These are phyloP conservation scores for Tanozyma kutaoensis DNA, from an alignment of 805 yeast species.

Conservation along the genomic window DNA sequence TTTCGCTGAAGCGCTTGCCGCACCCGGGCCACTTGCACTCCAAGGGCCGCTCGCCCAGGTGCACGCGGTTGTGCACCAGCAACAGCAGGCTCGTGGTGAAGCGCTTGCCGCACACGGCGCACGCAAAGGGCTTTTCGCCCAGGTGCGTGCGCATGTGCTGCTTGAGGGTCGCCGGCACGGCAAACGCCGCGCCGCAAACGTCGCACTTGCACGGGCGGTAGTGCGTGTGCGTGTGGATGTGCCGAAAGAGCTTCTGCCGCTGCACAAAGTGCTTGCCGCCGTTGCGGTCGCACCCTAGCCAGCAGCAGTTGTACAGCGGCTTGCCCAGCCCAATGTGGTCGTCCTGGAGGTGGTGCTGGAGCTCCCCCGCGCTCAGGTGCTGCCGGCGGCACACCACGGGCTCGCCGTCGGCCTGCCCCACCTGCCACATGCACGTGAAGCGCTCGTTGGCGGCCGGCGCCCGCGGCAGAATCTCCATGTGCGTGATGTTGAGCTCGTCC, in stretches of 20 bases:
- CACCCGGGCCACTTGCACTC: slow-evolving; percentile 72
- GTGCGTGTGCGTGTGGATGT: slow-evolving; percentile 78
- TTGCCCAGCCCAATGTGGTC: slow-evolving; percentile 68
- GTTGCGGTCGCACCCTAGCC: slow-evolving; percentile 67
- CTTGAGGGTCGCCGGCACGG: slow-evolving; percentile 61
- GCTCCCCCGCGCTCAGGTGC: slow-evolving; percentile 42
- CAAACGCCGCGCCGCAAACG: slow-evolving; percentile 57
- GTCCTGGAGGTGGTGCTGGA: slow-evolving; percentile 58
- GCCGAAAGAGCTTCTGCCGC: slow-evolving; percentile 76
- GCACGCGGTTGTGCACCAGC: slow-evolving; percentile 73
- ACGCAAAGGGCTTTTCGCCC: slow-evolving; percentile 78
- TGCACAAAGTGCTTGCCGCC: slow-evolving; percentile 53
- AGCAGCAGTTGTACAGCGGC: slow-evolving; percentile 53
- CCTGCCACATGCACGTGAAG: slow-evolving; percentile 34
- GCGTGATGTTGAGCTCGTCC: slow-evolving; percentile 15
- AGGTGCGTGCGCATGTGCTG: slow-evolving; percentile 81
- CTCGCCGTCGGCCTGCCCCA: slow-evolving; percentile 15
- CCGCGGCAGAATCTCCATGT: slow-evolving; percentile 19
- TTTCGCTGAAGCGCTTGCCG: slow-evolving; percentile 74
- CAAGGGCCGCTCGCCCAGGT: slow-evolving; percentile 85
- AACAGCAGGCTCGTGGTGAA: slow-evolving; percentile 78
- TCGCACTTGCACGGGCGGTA: slow-evolving; percentile 68
- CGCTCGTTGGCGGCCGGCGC: slow-evolving; percentile 7
- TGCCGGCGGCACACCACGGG: slow-evolving; percentile 32
- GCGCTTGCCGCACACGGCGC: slow-evolving; percentile 58